Evolutionary conservation across 1,139 yeast genomes (phyloP).

Genomic region (Ashbya aceris): DNA sequence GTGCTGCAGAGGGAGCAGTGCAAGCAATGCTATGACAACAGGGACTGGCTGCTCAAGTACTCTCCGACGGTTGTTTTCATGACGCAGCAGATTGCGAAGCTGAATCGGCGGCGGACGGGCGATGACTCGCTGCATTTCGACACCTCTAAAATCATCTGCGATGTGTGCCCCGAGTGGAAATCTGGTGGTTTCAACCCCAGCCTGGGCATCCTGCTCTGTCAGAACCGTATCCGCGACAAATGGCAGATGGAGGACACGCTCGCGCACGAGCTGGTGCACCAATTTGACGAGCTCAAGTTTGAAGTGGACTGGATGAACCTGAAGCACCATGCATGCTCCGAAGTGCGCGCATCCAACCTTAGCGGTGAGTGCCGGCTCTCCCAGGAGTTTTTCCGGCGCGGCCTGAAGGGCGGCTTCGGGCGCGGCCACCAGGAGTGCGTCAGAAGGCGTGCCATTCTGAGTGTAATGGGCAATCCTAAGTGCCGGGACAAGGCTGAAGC

Average conservation of each 20-base stretch:
- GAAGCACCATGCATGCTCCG: constrained; percentile 94
- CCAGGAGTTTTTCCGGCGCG: constrained; percentile 62
- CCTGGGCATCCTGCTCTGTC: constrained; percentile 76
- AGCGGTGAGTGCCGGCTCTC: constrained; percentile 93
- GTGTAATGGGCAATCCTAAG: constrained; percentile 78
- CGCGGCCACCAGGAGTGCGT: constrained; percentile 89
- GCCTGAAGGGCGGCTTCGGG: constrained; percentile 31
- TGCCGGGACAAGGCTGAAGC: constrained; percentile 72
- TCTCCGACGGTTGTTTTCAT: constrained; percentile 84
- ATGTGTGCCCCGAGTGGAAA: constrained; percentile 73
- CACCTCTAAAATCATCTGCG: constrained; percentile 55
- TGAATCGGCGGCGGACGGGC: constrained; percentile 21
- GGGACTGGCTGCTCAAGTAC: constrained; percentile 70
- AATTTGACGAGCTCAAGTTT: constrained; percentile 84
- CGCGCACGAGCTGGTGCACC: constrained; percentile 89
- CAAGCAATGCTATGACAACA: constrained; percentile 55
- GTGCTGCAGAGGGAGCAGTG: constrained; percentile 50
- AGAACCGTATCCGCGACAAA: constrained; percentile 67
- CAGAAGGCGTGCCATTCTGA: constrained; percentile 72
- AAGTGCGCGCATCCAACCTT: constrained; percentile 83
- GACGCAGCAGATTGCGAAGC: constrained; percentile 71
- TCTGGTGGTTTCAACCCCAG: constrained; percentile 95
- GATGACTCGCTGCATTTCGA: constrained; percentile 17
- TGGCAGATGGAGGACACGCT: constrained; percentile 85
- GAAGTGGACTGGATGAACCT: constrained; percentile 75